Evolutionary conservation across 345 rosid genomes (phyloP).

Genomic region (Eutrema japonicum): DNA sequence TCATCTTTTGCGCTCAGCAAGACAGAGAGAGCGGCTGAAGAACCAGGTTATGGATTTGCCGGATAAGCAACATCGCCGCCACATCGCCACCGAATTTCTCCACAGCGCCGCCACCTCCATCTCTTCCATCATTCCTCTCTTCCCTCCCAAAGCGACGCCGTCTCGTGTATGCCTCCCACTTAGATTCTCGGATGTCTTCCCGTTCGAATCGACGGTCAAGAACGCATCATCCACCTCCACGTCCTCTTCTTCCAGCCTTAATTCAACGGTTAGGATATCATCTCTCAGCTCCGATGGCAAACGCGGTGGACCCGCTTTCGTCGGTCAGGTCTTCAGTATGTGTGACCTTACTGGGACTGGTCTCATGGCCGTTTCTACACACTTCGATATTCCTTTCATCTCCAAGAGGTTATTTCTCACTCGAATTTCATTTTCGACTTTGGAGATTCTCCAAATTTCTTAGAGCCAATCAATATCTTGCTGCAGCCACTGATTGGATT

Average conservation of each 20-base stretch:
- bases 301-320: constrained; percentile 91
- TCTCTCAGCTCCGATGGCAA: constrained; percentile 68
- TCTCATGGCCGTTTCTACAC: constrained; percentile 94
- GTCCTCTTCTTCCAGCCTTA: constrained; percentile 62
- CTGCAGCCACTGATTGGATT: too few species aligned
- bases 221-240: constrained; percentile 52
- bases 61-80: constrained; percentile 49
- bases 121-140: constrained; percentile 51
- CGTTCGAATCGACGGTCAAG: constrained; percentile 53
- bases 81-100: constrained; percentile 51
- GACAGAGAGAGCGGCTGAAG: constrained; percentile 13
- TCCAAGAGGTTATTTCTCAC: constrained; percentile 62
- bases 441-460: neutral
- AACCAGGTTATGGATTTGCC: constrained; percentile 49
- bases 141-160: constrained; percentile 45
- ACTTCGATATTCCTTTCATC: constrained; percentile 86
- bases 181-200: constrained; percentile 52
- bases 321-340: constrained; percentile 97
- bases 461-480: neutral
- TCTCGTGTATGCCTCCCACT: constrained; percentile 62
- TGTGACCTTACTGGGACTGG: constrained; percentile 98
- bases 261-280: constrained; percentile 77
- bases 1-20: neutral
- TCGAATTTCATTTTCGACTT: constrained; percentile 4
- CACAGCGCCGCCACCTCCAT: constrained; percentile 49